Conservation (phyloP, 1,284 basidiomycete genomes). For the Trichosporon inkin region DNA sequence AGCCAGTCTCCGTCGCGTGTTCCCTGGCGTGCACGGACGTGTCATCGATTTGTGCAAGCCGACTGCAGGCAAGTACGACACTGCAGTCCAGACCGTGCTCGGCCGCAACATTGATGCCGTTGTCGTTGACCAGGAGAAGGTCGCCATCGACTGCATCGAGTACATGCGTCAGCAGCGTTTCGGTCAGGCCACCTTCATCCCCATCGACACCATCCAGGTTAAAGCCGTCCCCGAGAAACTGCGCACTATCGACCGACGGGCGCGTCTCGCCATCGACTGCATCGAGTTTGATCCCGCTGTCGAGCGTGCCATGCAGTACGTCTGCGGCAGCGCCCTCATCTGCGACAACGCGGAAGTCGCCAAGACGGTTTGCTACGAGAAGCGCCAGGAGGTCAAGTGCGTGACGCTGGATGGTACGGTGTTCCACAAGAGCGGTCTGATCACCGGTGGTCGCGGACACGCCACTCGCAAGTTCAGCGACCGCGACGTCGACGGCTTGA, state of each 20-base stretch:
- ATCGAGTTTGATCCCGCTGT: slow-evolving; percentile 81
- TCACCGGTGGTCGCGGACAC: slow-evolving; percentile 86
- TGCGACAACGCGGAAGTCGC: slow-evolving; percentile 95
- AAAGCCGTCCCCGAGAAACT: slow-evolving; percentile 93
- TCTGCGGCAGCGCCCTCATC: slow-evolving; percentile 89
- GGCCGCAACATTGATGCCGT: slow-evolving; percentile 93
- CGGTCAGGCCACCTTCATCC: slow-evolving; percentile 94
- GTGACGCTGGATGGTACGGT: slow-evolving; percentile 95
- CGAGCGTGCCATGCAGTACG: slow-evolving; percentile 92
- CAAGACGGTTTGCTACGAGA: slow-evolving; percentile 84
- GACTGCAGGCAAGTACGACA: slow-evolving; percentile 85
- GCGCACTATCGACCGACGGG: slow-evolving; percentile 83
- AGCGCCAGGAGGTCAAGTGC: slow-evolving; percentile 91
- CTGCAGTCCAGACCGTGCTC: slow-evolving; percentile 88
- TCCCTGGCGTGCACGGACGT: slow-evolving; percentile 85
- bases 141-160: slow-evolving; percentile 96
- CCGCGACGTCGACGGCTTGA: slow-evolving; percentile 78
- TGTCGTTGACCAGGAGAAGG: slow-evolving; percentile 93
- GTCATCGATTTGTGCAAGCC: slow-evolving; percentile 91
- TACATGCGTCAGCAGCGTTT: slow-evolving; percentile 93
- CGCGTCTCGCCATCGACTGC: slow-evolving; percentile 89
- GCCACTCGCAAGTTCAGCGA: slow-evolving; percentile 85
- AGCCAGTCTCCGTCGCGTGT: slow-evolving; percentile 74
- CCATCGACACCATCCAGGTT: slow-evolving; percentile 90
- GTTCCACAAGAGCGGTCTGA: slow-evolving; percentile 94